Percentiles rank a stretch among this genome's conserved stretches.
Evolutionary conservation across 768 basidiomycete species (phyloP).

Genomic region (Tulasnella sp.): DNA sequence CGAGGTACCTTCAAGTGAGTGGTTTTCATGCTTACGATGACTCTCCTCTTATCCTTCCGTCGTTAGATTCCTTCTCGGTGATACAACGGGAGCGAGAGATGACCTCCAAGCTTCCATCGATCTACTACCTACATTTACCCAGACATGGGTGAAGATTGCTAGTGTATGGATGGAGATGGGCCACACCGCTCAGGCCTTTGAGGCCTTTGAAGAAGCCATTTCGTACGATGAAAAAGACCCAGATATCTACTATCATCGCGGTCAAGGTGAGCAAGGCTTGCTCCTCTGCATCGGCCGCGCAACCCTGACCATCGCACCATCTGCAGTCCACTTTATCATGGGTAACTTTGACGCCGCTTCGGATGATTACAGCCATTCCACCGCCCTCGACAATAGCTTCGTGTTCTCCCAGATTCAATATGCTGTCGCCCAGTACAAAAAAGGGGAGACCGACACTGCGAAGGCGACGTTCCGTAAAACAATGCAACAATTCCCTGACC

Average conservation of each 20-base stretch:
- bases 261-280: conserved; percentile 79
- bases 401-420: conserved; percentile 97
- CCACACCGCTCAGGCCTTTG: conserved; percentile 66
- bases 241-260: conserved; percentile 97
- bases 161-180: conserved; percentile 96
- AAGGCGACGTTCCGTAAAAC: conserved; percentile 87
- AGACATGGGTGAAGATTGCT: conserved; percentile 91
- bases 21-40: not conserved
- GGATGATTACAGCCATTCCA: conserved; percentile 81
- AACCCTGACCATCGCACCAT: not conserved
- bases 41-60: not conserved
- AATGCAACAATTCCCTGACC: conserved; percentile 69
- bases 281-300: conserved; percentile 1
- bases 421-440: conserved; percentile 95
- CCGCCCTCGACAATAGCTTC: conserved; percentile 72
- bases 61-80: conserved; percentile 75
- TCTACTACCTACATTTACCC: conserved; percentile 57
- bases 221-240: conserved; percentile 71
- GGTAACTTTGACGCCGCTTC: conserved; percentile 77
- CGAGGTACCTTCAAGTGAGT: conserved; percentile 90
- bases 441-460: conserved; percentile 58
- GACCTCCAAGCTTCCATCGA: conserved; percentile 70
- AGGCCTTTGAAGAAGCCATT: conserved; percentile 84
- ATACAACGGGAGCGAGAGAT: conserved; percentile 65
- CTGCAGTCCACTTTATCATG: conserved; percentile 83